Percentiles rank a stretch among this genome's conserved stretches.
phyloP scores from a whole-genome alignment of 371 early-diverging fungal genomes.

The Rozella allomycis region DNA sequence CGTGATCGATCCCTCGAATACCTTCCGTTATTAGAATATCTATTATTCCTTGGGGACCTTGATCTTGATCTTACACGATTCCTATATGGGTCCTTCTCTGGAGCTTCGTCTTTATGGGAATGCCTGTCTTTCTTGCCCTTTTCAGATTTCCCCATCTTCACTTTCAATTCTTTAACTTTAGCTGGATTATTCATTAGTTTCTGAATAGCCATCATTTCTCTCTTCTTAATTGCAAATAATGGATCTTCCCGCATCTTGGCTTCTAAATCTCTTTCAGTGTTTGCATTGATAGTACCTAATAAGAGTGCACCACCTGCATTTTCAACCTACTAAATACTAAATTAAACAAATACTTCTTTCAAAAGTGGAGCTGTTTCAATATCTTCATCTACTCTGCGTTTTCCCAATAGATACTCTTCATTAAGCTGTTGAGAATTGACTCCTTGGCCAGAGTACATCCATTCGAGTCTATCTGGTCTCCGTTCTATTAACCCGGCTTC shows the following conservation, averaged over 20 bases:
- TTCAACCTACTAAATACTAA: constrained; percentile 6
- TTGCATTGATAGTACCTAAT: constrained; percentile 35
- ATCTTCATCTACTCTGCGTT: constrained; percentile 48
- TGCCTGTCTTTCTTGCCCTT: constrained; percentile 19
- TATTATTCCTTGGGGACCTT: no score
- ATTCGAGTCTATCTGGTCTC: constrained; percentile 35
- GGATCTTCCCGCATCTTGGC: constrained; percentile 83
- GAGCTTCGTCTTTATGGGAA: no score
- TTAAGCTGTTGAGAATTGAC: constrained; percentile 37
- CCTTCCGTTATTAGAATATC: no score
- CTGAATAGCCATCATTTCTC: constrained; percentile 59
- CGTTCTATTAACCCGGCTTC: constrained; percentile 23
- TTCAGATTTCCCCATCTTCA: constrained; percentile 5
- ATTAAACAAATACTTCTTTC: neutral
- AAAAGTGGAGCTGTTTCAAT: constrained; percentile 10
- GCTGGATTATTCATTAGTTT: constrained; percentile 51
- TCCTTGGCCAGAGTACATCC: constrained; percentile 74
- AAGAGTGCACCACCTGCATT: constrained; percentile 5
- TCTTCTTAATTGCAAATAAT: constrained; percentile 53
- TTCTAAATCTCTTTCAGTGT: constrained; percentile 50
- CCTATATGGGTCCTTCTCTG: no score
- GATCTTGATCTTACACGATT: no score
- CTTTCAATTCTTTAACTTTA: constrained; percentile 25
- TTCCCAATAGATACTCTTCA: constrained; percentile 78
- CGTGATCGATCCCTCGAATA: no score